Evolutionary conservation across 2,329 filamentous ascomycete genomes (phyloP), one percentile per base, ranked within the genome.

Genomic region (Trichoderma koningiopsis): DNA sequence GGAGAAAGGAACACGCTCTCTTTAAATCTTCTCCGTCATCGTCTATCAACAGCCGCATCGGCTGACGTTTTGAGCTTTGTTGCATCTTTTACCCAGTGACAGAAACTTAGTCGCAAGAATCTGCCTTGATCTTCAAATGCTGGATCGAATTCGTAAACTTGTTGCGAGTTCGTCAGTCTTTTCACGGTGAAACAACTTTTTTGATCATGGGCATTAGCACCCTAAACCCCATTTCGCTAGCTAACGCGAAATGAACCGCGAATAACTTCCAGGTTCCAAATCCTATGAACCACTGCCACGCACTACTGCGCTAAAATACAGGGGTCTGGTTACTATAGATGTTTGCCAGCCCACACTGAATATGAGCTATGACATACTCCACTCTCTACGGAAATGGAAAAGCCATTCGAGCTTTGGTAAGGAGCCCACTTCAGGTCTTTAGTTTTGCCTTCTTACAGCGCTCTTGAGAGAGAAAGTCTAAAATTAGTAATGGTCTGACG

Each of bases 171-270:
- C 11, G 11, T 24, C 16, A 27, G 37, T 43, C 43, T 52, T 27
- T 27, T 16, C 11, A 29, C n/a, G 5, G 29, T 31, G 55, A 52
- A 4, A 24, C 49, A 7, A 53, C 43, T 47, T 19, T 19, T 52
- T 43, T n/a, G 29, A 35, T 24, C 33, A 52, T 4, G 16, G 22
- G 56, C 29, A 24, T 40, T 7, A n/a, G 29, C 19, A 19, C n/a
- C 22, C 22, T 43, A 56, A 31, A 22, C 61, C 61, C 19, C 31
- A 56, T 29, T 4, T n/a, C 33, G 61, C 61, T 64, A 64, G 61
- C 62, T 56, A 65, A 31, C 8, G 62, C 62, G 52, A 65, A 35
- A 55, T 56, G 62, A 65, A 43, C 6, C 19, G 5, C 37, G 19
- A 37, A 43, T 19, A 7, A 14, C 58, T n/a, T 22, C n/a, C 7